Base-by-base conservation (phyloP, 1,139 yeast genomes). In the Chernovozyma aurita region DNA sequence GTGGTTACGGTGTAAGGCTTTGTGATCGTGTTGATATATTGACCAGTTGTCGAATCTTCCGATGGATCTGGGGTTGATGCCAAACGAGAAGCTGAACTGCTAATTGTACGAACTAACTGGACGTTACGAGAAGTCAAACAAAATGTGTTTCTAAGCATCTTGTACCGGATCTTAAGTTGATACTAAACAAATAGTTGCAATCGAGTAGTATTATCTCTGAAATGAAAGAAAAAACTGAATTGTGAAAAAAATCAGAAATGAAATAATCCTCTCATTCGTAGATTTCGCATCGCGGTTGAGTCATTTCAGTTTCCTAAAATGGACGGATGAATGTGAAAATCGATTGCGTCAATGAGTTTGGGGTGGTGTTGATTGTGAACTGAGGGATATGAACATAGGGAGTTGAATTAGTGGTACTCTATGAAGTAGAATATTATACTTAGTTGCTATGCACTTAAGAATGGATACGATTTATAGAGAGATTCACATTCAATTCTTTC, bases 1-100 rank as follows among this genome's bases (percentile, higher is more conserved):
- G 95, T 85, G 8, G 95, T 81, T 4, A 84, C 94, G n/a, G 80
- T 68, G 55, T 69, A 84, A 8, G 80, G 80, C 41, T 67, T 63
- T 30, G 73, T 57, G 24, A 64, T 57, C 14, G 65, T 60, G 18
- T 54, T 50, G 31, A 66, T 51, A 39, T 55, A 66, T 42, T 64
- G 55, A 4, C 63, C 65, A 12, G 69, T 48, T 14, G 43, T 48
- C 6, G 55, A 46, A 3, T 46, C 46, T 4, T 44, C 42, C 6
- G 41, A 27, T 3, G 57, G 53, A 30, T 53, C 57, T 3, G 49
- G 37, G 24, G 18, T 36, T 9, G 21, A 16, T 6, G 34, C 20
- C 15, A 28, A n/a, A 12, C 30, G 20, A 24, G 12, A 7, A 7
- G 13, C n/a, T 6, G 27, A 24, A 13, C 14, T 24, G 6, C 15